These are phyloP conservation scores for Wilhelminamyces savonicus DNA, from an alignment of 805 yeast species.

Conservation along the genomic window DNA sequence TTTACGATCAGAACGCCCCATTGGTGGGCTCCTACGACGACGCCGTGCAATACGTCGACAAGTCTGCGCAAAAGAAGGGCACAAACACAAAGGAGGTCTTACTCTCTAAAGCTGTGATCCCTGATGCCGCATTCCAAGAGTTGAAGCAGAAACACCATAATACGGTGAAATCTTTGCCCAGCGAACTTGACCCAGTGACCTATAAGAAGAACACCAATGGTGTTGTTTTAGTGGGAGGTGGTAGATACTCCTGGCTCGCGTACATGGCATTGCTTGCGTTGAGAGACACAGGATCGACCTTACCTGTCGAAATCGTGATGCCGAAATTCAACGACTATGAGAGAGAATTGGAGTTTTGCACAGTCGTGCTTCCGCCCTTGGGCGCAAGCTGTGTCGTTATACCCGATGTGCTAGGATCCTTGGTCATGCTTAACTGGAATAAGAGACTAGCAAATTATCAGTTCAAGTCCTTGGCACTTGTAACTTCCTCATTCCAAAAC, in stretches of 20 bases:
- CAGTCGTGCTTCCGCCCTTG: slow-evolving; percentile 50
- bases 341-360: slow-evolving; percentile 42
- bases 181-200: too few relatives aligned
- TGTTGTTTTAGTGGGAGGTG: slow-evolving; percentile 40
- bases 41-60: slow-evolving; percentile 16
- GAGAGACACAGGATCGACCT: slow-evolving; percentile 34
- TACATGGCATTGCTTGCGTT: slow-evolving; percentile 33
- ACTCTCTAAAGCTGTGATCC: slow-evolving; percentile 19
- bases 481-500: slow-evolving; percentile 28
- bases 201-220: slow-evolving; percentile 21
- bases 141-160: slow-evolving; percentile 15
- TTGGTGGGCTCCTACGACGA: too few relatives aligned
- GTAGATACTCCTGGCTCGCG: slow-evolving; percentile 35
- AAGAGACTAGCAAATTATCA: slow-evolving; percentile 58
- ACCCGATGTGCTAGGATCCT: slow-evolving; percentile 44
- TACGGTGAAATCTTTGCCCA: too few relatives aligned
- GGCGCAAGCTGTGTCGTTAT: slow-evolving; percentile 63
- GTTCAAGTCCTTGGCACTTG: slow-evolving; percentile 51
- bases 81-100: slow-evolving; percentile 17
- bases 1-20: too few relatives aligned
- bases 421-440: slow-evolving; percentile 27
- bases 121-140: slow-evolving; percentile 15
- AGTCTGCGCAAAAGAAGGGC: slow-evolving; percentile 10
- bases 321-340: slow-evolving; percentile 35
- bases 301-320: slow-evolving; percentile 40